Percentiles rank a stretch among this genome's conserved stretches.
phyloP scores from a whole-genome alignment of 2,329 filamentous ascomycete genomes.

The Colletotrichum costaricense region DNA sequence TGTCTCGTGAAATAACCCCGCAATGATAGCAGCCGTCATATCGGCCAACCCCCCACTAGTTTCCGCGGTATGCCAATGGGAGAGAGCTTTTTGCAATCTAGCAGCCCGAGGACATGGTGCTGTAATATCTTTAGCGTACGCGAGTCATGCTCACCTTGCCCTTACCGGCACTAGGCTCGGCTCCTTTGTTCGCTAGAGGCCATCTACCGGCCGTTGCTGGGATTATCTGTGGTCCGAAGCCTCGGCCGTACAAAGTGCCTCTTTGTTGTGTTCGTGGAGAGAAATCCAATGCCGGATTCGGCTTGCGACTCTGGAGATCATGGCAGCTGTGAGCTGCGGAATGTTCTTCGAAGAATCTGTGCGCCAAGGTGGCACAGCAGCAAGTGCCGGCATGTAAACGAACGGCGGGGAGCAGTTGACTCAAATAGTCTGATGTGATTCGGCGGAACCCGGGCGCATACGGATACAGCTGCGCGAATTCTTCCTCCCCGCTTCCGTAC shows the following conservation, averaged over 20 bases:
- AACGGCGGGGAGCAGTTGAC: neutral
- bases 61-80: neutral
- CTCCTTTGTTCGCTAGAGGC: neutral
- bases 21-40: slow-evolving; percentile 5
- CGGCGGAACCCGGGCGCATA: neutral
- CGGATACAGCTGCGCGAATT: neutral
- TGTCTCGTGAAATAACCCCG: slow-evolving; percentile 8
- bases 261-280: neutral
- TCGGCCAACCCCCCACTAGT: slow-evolving; percentile 13
- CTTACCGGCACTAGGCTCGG: neutral
- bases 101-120: neutral
- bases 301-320: neutral
- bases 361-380: slow-evolving; percentile 14
- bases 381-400: too few relatives aligned
- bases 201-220: neutral
- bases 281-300: neutral
- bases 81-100: neutral
- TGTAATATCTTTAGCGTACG: neutral
- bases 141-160: neutral
- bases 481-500: neutral
- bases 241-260: neutral
- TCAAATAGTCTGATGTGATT: neutral
- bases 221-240: neutral
- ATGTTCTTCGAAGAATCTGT: neutral
- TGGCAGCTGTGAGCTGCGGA: neutral